Percentiles rank a stretch among this genome's conserved stretches.
Evolutionary conservation across 768 basidiomycete genomes (phyloP).

Genomic region (Filobasidium floriforme): DNA sequence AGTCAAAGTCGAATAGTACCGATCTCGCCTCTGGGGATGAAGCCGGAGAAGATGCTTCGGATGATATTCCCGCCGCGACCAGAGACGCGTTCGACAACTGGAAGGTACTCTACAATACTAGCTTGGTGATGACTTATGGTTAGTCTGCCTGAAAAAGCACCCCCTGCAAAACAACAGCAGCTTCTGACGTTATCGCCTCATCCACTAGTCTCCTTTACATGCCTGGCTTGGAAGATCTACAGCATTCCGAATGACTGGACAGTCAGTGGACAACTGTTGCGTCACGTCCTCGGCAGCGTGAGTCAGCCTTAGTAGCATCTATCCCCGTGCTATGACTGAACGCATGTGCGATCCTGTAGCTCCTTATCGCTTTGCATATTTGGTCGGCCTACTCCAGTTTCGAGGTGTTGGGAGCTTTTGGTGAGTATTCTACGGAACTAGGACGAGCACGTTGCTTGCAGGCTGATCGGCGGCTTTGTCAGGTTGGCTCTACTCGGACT

Average conservation of each 20-base stretch:
- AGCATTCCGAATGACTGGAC: conserved; percentile 73
- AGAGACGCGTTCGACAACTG: conserved; percentile 91
- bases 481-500: conserved; percentile 99
- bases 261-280: conserved; percentile 73
- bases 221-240: conserved; percentile 86
- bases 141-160: conserved; percentile 26
- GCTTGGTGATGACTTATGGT: conserved; percentile 93
- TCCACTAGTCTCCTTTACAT: conserved; percentile 65
- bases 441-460: neutral
- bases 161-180: neutral
- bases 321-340: neutral
- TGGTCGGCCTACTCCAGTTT: conserved; percentile 88
- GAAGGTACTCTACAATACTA: conserved; percentile 87
- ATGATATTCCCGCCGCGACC: conserved; percentile 68
- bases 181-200: conserved; percentile 15
- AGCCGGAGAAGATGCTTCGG: conserved; percentile 48
- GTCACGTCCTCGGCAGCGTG: conserved; percentile 81
- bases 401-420: conserved; percentile 88
- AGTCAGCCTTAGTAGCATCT: conserved; percentile 39
- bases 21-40: neutral
- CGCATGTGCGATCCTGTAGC: conserved; percentile 46
- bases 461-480: neutral
- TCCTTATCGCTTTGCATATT: conserved; percentile 74
- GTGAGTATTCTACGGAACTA: conserved; percentile 47
- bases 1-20: neutral